Evolutionary conservation across 1,139 yeast genomes (phyloP), one percentile per base, ranked within the genome.

Genomic region (Yamadazyma taylorii): DNA sequence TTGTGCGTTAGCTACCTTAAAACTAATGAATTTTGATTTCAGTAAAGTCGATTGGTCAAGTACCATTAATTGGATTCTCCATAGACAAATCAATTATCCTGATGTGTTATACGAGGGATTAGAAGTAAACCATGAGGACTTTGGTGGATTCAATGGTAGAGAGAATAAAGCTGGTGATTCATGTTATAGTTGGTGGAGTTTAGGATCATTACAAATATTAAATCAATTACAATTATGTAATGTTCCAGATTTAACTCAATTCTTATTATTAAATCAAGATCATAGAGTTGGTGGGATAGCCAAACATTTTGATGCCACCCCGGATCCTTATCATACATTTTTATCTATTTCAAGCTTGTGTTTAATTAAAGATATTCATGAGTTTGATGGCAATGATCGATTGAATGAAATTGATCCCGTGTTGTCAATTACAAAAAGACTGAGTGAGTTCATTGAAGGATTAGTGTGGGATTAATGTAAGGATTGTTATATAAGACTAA

Each of bases 171-270:
- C 73, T 36, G 84, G 85, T 3, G 98, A 92, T 58, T 85, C 96
- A 0, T 92, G 98, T 62, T 92, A 92, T 58, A 78, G 87, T 7
- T 92, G 90, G 74, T 92, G 98, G 98, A 77, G 80, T 34, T 58
- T 80, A 8, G 94, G 79, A 2, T 69, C 88, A 8, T 62, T 89
- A 41, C 55, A 56, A 2, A 45, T 83, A 33, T 58, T 81, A 24
- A 55, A 52, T 13, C 35, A 48, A 24, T 49, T 54, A 38, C 42
- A 49, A 0, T 54, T 79, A 13, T 52, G 77, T 1, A 70, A 81
- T 39, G 34, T 49, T 1, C 53, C 55, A 0, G 54, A 56, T 3
- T 73, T 77, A 2, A 51, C 55, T 6, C 47, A 55, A 3, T 89
- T 73, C 51, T 61, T 92, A 17, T 51, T 85, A n/a, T 47, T 60